Evolutionary conservation across 139 green algal species (phyloP).

Genomic region (Ettlia oleoabundans): DNA sequence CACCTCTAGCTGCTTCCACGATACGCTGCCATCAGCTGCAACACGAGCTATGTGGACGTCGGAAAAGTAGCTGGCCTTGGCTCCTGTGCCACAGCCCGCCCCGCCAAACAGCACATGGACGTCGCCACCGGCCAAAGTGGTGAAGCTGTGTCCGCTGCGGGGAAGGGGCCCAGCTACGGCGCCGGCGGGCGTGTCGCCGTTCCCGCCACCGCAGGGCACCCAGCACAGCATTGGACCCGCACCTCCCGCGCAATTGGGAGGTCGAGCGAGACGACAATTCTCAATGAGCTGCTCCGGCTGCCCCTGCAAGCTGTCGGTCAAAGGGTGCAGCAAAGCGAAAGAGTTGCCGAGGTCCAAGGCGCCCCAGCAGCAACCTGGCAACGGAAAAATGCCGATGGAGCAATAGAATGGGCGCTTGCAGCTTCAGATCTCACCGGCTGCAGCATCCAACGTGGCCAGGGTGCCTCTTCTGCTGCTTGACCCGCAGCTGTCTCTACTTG

Average conservation of each 20-base stretch:
- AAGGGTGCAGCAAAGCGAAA: neutral
- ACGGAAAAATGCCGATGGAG: too few species aligned
- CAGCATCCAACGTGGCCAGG: too few species aligned
- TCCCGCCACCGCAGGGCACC: neutral
- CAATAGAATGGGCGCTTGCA: too few species aligned
- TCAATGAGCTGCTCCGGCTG: neutral
- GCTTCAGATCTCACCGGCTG: too few species aligned
- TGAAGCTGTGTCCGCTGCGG: constrained; percentile 82
- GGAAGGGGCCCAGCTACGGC: constrained; percentile 57
- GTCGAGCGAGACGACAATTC: too few species aligned
- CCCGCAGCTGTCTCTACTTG: too few species aligned
- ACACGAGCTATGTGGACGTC: constrained; percentile 77
- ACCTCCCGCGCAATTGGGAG: neutral
- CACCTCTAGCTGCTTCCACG: constrained; percentile 21
- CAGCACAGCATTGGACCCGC: neutral
- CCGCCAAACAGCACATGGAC: constrained; percentile 79
- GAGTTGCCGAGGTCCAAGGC: too few species aligned
- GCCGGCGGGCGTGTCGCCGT: neutral
- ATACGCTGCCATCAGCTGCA: constrained; percentile 57
- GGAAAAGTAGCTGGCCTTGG: constrained; percentile 58
- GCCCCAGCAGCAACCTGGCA: too few species aligned
- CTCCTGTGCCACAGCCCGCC: constrained; percentile 37
- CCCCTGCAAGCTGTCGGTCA: neutral
- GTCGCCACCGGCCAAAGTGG: constrained; percentile 55
- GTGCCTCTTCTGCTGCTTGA: too few species aligned